Percentiles rank a stretch among this genome's conserved stretches.
These are phyloP conservation scores for Chlamydomonas urium DNA, from an alignment of 139 green algal genomes.

Conservation along the genomic window DNA sequence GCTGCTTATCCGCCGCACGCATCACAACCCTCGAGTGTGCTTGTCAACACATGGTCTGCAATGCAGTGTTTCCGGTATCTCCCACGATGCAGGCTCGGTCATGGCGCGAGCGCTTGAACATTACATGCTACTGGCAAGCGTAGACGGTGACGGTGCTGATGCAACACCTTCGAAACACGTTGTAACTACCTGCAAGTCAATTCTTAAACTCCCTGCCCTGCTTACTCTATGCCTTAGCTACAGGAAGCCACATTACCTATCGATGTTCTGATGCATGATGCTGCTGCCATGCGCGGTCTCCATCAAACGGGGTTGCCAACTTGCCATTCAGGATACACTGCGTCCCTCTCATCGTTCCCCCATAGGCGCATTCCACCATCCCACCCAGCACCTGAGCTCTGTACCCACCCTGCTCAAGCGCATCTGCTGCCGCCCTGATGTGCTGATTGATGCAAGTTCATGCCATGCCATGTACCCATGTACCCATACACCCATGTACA, in stretches of 20 bases:
- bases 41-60: neutral
- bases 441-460: neutral
- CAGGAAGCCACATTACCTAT: too few relatives aligned
- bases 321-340: neutral
- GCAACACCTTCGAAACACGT: neutral
- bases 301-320: neutral
- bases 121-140: neutral
- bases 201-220: too few relatives aligned
- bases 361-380: neutral
- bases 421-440: too few relatives aligned
- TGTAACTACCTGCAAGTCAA: too few relatives aligned
- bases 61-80: neutral
- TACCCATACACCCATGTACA: neutral
- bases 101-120: neutral
- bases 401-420: too few relatives aligned
- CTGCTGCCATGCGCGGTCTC: too few relatives aligned
- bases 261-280: too few relatives aligned
- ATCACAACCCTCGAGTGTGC: neutral
- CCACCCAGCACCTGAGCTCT: neutral
- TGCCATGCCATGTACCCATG: neutral
- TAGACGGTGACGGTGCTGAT: too few relatives aligned
- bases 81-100: neutral
- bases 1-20: constrained; percentile 2
- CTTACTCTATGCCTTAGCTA: too few relatives aligned
- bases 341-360: neutral